These are phyloP conservation scores for Penicillium corylophilum DNA, from an alignment of 2,329 filamentous ascomycete genomes.

Conservation along the genomic window DNA sequence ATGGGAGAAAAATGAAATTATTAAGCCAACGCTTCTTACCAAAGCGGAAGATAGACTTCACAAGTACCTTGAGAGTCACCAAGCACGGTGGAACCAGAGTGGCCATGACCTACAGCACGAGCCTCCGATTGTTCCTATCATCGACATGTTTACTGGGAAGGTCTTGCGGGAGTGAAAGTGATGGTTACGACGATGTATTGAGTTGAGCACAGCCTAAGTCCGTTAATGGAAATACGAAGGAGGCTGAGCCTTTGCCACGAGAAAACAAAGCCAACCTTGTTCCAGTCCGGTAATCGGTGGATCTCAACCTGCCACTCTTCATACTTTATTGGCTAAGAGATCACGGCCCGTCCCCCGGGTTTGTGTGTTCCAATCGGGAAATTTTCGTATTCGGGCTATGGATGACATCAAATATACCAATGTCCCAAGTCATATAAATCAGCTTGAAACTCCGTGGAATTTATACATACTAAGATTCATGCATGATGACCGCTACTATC, in stretches of 20 bases:
- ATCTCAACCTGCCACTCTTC: neutral
- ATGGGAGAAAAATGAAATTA: neutral
- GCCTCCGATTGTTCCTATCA: neutral
- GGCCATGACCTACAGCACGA: neutral
- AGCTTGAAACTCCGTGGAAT: neutral
- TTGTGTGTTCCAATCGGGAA: neutral
- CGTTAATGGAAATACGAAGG: neutral
- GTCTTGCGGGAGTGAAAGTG: neutral
- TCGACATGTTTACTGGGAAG: conserved; percentile 1
- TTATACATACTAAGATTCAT: neutral
- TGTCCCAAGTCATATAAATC: neutral
- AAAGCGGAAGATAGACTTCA: neutral
- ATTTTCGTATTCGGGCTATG: neutral
- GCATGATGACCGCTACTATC: conserved; percentile 3
- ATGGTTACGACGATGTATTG: neutral
- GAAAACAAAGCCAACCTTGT: neutral
- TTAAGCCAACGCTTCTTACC: neutral
- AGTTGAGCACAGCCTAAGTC: neutral
- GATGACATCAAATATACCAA: neutral
- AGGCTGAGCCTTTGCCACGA: neutral
- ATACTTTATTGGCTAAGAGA: neutral
- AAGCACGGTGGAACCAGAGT: neutral
- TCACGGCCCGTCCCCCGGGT: neutral
- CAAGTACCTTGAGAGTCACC: neutral
- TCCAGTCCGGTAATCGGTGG: neutral